Percentiles rank a stretch among this genome's conserved stretches.
These are phyloP conservation scores for Neonectria neomacrospora DNA, from an alignment of 2,329 filamentous ascomycete genomes.

Conservation along the genomic window DNA sequence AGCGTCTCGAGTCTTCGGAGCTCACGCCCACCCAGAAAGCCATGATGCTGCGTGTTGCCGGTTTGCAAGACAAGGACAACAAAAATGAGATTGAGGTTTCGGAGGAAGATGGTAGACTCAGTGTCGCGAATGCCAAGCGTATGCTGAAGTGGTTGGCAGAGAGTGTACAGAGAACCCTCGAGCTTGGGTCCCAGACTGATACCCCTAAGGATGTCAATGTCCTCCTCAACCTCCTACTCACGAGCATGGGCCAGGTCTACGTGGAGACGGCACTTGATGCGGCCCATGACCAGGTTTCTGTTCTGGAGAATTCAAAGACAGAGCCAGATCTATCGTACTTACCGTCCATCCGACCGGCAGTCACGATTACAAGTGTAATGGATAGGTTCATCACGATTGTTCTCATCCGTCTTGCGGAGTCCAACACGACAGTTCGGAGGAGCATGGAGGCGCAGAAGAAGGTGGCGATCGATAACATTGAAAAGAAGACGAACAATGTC, in stretches of 20 bases:
- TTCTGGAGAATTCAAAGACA: constrained; percentile 81
- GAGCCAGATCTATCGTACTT: constrained; percentile 92
- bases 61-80: constrained; percentile 78
- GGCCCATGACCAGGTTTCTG: constrained; percentile 76
- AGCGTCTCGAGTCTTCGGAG: constrained; percentile 88
- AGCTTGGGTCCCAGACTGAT: constrained; percentile 87
- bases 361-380: constrained; percentile 93
- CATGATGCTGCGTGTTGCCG: constrained; percentile 90
- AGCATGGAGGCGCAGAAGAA: constrained; percentile 89
- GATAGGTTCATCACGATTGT: constrained; percentile 91
- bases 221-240: constrained; percentile 83
- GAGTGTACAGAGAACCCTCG: constrained; percentile 88
- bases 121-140: constrained; percentile 88
- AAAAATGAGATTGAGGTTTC: constrained; percentile 90
- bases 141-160: constrained; percentile 99
- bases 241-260: constrained; percentile 87
- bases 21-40: constrained; percentile 87
- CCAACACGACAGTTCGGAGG: constrained; percentile 88
- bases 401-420: constrained; percentile 86
- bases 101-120: constrained; percentile 88
- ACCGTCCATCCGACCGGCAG: constrained; percentile 79
- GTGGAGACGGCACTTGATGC: constrained; percentile 76
- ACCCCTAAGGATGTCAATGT: constrained; percentile 94
- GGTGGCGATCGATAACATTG: constrained; percentile 78
- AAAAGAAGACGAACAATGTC: constrained; percentile 79